Evolutionary conservation across 2,329 filamentous ascomycete genomes (phyloP).

Genomic region (Colletotrichum brevisporum): DNA sequence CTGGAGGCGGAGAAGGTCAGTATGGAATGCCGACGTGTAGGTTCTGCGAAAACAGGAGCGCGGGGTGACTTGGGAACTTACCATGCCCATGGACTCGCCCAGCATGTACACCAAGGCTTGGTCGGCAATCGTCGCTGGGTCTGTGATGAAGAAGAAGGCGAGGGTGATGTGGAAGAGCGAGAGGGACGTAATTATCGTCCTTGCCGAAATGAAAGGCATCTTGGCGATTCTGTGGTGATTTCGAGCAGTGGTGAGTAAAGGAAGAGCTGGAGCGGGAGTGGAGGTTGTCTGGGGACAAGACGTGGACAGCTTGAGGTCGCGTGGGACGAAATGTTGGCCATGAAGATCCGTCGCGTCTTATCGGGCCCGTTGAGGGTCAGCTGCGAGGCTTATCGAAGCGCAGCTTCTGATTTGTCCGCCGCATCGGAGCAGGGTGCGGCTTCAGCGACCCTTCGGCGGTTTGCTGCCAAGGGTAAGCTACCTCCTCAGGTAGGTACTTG

Average conservation of each 20-base stretch:
- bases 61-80: constrained; percentile 57
- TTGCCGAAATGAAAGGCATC: constrained; percentile 88
- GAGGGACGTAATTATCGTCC: constrained; percentile 84
- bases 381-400: constrained; percentile 29
- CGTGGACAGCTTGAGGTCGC: constrained; percentile 5
- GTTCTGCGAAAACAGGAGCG: rapidly evolving
- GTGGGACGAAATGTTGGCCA: constrained; percentile 16
- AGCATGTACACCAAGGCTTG: constrained; percentile 86
- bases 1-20: constrained; percentile 53
- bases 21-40: neutral
- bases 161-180: constrained; percentile 88
- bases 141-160: constrained; percentile 86
- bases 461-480: neutral
- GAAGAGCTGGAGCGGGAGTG: neutral
- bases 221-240: constrained; percentile 38
- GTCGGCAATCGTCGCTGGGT: constrained; percentile 79
- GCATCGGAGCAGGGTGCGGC: neutral
- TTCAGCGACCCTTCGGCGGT: constrained; percentile 14
- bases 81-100: constrained; percentile 87
- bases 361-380: constrained; percentile 13
- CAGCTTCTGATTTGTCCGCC: constrained; percentile 31
- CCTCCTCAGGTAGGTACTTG: too few relatives aligned
- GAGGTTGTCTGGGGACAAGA: neutral
- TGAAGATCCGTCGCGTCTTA: constrained; percentile 27
- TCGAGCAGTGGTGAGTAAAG: neutral